A percentile compares a stretch with the other conserved stretches of the same genome.
Evolutionary conservation across 257 asterid genomes (phyloP).

Genomic region (Ocimum tenuiflorum): DNA sequence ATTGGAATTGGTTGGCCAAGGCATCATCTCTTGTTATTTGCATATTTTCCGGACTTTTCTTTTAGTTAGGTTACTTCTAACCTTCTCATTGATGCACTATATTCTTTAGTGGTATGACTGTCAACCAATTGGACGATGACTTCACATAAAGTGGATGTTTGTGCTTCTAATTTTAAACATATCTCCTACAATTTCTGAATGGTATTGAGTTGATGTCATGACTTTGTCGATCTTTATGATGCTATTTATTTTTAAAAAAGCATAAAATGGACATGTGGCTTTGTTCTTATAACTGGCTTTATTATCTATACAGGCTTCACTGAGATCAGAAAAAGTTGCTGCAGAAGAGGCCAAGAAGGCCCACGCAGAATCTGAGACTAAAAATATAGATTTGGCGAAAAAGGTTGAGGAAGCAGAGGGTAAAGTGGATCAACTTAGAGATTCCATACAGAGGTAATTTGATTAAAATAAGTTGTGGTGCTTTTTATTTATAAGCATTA

Average conservation of each 20-base stretch:
- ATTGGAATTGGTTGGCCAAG: slow-evolving; percentile 10
- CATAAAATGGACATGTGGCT: slow-evolving; percentile 2
- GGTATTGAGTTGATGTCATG: not conserved
- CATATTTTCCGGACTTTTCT: slow-evolving; percentile 3
- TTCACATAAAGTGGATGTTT: not conserved
- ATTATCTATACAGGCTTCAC: slow-evolving; percentile 47
- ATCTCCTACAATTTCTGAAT: not conserved
- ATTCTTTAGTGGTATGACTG: not conserved
- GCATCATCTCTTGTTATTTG: not conserved
- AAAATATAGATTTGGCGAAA: slow-evolving; percentile 46
- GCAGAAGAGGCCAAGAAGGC: slow-evolving; percentile 67
- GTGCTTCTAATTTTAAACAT: not conserved
- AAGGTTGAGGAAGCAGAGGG: slow-evolving; percentile 68
- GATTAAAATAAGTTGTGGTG: not conserved
- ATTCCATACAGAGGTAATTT: slow-evolving; percentile 71
- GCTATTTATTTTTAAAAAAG: slow-evolving; percentile 8
- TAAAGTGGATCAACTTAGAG: slow-evolving; percentile 75
- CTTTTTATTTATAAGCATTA: not conserved
- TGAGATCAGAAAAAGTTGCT: slow-evolving; percentile 59
- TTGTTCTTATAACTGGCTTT: slow-evolving; percentile 12
- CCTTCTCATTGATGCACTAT: not conserved
- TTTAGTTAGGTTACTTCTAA: not conserved
- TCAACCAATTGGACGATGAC: not conserved
- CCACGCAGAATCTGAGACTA: slow-evolving; percentile 48
- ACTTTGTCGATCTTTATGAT: not conserved